These are phyloP conservation scores for Tephrocybe sp. DNA, from an alignment of 768 basidiomycete genomes.

Conservation along the genomic window DNA sequence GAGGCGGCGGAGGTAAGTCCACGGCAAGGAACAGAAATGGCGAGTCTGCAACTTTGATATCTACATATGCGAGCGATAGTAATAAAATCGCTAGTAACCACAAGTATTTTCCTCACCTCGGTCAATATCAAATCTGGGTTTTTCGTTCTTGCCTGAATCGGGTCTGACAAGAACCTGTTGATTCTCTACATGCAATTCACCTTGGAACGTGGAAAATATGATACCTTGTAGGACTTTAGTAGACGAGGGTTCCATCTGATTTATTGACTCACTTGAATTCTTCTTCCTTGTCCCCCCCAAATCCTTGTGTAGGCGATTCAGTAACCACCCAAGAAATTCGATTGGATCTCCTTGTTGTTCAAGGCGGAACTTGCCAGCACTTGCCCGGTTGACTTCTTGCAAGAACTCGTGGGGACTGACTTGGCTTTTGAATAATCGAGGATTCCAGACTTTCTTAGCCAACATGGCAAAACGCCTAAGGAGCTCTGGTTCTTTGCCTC, in stretches of 20 bases:
- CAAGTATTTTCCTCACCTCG: conserved; percentile 60
- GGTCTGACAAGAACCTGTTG: conserved; percentile 90
- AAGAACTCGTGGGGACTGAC: conserved; percentile 98
- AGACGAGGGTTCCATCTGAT: conserved; percentile 11
- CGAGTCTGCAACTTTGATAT: conserved; percentile 80
- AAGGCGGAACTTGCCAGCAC: conserved; percentile 86
- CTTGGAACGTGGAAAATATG: conserved; percentile 93
- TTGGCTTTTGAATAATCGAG: conserved; percentile 94
- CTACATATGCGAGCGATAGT: conserved; percentile 36
- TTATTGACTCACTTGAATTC: conserved; percentile 73
- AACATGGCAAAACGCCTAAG: conserved; percentile 84
- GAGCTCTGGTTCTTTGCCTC: conserved; percentile 80
- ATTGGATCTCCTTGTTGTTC: conserved; percentile 96
- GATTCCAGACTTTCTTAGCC: conserved; percentile 96
- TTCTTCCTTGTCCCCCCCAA: conserved; percentile 92
- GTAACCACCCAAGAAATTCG: conserved; percentile 93
- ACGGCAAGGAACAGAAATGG: conserved; percentile 96
- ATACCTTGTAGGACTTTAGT: conserved; percentile 54
- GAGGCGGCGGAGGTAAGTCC: conserved; percentile 94
- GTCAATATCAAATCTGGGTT: conserved; percentile 92
- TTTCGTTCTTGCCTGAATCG: conserved; percentile 71
- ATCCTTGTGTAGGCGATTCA: conserved; percentile 92
- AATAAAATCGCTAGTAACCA: conserved; percentile 1
- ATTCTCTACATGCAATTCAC: conserved; percentile 88
- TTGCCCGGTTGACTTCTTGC: conserved; percentile 92